Base-by-base conservation (phyloP, 768 basidiomycete genomes). In the Termitomyces titanicus region DNA sequence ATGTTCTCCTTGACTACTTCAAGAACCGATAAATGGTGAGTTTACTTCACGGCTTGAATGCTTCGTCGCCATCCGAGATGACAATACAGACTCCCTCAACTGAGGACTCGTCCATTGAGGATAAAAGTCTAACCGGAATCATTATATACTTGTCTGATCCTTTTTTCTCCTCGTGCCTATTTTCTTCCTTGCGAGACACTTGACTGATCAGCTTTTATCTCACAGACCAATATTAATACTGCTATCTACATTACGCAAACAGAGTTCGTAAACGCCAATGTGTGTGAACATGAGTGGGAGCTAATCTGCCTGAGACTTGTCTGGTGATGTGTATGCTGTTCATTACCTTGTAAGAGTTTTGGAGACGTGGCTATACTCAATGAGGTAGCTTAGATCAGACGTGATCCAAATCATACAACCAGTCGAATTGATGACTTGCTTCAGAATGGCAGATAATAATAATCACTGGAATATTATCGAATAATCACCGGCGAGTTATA, bases 1-100 rank as follows among this genome's bases (percentile, higher is more conserved):
- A 95, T 71, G 94, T 96, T 68, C 84, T 94, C 69, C 75, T 93
- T 63, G 91, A 94, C 68, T 94, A 96, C 85, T 96, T 97, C 88
- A 95, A 94, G 80, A 92, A 87, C 81, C 90, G 93, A 59, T 88
- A 80, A 85, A 64, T 70, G 72, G 54, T 52, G 66, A 50, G 47
- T 67, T 8, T 48, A 65, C 53, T 58, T n/a, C n/a, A n/a, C 65
- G 15, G 60, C 63, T 29, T 53, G 61, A 45, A 63, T 55, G 29
- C n/a, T 20, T 20, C 20, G 5, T 47, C 37, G 13, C 27, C 15
- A 22, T 40, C 17, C 34, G 24, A 54, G 91, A 92, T 92, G 90
- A 91, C 81, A 84, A 82, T 71, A 78, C 84, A 89, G 90, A 92
- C 91, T 92, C 91, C 91, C 91, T 92, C 90, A 68, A 86, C 90